Conservation (phyloP, 2,329 filamentous ascomycete species). For the Aspergillus carbonarius region DNA sequence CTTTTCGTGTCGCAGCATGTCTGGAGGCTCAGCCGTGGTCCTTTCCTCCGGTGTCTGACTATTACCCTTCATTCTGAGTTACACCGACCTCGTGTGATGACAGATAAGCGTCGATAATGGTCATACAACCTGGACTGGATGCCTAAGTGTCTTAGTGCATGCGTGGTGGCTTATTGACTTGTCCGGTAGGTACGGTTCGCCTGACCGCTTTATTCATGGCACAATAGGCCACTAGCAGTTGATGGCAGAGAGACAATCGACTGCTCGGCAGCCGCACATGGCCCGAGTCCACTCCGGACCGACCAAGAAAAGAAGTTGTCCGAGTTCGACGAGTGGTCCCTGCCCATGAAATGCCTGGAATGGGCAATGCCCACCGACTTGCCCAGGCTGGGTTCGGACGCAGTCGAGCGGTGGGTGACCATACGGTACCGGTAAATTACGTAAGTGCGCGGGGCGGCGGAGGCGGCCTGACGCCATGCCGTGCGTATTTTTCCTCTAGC, state of each 20-base stretch:
- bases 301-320: background rate
- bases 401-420: background rate
- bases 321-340: background rate
- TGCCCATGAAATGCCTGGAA: background rate
- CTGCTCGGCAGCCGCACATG: background rate
- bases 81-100: background rate
- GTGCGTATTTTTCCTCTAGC: background rate
- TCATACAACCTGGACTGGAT: background rate
- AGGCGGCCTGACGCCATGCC: background rate
- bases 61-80: background rate
- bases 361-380: background rate
- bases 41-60: background rate
- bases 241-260: no score
- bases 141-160: background rate
- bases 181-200: background rate
- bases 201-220: no score
- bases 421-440: background rate
- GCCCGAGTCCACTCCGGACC: no score
- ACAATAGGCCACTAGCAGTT: no score
- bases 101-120: background rate
- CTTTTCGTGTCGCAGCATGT: background rate
- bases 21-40: background rate
- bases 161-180: background rate
- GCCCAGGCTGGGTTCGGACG: background rate
- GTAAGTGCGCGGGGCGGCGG: background rate